These are phyloP conservation scores for Fusarium sp. DNA, from an alignment of 2,329 filamentous ascomycete genomes.

Conservation along the genomic window DNA sequence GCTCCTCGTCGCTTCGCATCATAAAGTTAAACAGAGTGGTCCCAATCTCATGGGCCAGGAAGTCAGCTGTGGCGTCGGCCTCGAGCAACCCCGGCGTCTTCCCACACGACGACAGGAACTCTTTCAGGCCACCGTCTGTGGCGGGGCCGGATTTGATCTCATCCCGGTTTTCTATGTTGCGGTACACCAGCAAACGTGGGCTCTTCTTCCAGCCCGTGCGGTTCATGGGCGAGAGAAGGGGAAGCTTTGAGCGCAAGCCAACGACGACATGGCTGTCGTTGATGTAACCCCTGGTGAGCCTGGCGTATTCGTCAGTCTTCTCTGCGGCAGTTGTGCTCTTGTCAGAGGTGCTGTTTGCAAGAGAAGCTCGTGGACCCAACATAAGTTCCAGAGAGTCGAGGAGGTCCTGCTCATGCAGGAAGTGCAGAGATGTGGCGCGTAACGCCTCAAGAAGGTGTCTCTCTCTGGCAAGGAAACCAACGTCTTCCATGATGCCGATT, in stretches of 20 bases:
- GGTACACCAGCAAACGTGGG: slow-evolving; percentile 14
- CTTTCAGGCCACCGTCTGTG: slow-evolving; percentile 10
- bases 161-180: slow-evolving; percentile 11
- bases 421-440: slow-evolving; percentile 10
- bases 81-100: slow-evolving; percentile 10
- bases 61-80: slow-evolving; percentile 5
- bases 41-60: slow-evolving; percentile 13
- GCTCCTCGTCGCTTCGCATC: slow-evolving; percentile 11
- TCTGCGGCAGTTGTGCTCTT: slow-evolving; percentile 2
- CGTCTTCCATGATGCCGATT: slow-evolving; percentile 21
- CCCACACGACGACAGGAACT: slow-evolving; percentile 7
- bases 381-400: slow-evolving; percentile 10
- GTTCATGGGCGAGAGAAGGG: slow-evolving; percentile 14
- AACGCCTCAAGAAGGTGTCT: slow-evolving; percentile 17
- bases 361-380: slow-evolving; percentile 14
- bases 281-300: slow-evolving; percentile 8
- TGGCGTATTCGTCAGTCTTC: slow-evolving; percentile 4
- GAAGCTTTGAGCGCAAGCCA: slow-evolving; percentile 15
- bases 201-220: slow-evolving; percentile 12
- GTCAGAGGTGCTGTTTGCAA: background rate
- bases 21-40: slow-evolving; percentile 16
- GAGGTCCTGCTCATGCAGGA: slow-evolving; percentile 15
- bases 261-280: slow-evolving; percentile 5
- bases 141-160: slow-evolving; percentile 3
- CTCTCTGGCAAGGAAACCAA: slow-evolving; percentile 15